Evolutionary conservation across 352 stramenopile species (phyloP), one percentile per base, ranked within the genome.

Genomic region (Globisporangium viniferum): DNA sequence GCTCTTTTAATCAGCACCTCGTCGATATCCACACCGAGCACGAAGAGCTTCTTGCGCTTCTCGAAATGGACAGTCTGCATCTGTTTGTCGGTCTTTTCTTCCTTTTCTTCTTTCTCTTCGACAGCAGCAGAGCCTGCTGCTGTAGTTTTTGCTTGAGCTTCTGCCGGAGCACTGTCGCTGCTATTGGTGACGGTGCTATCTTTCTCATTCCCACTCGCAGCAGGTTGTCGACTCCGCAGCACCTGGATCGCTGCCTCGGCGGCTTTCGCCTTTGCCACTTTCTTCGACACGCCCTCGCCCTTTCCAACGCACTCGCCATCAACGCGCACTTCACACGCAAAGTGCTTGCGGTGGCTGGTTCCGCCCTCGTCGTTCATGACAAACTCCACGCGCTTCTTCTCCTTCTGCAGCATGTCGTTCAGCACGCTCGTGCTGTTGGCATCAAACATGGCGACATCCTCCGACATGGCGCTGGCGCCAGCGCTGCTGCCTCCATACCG

Each of bases 191-290:
- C 24, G 12, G 2, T 33, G 1, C 4, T 29, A 27, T 20, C 29
- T 20, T n/a, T 8, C 20, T 64, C 41, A 41, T 5, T 31, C 18
- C 18, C 31, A 33, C 18, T n/a, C 31, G n/a, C n/a, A 31, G 24
- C 31, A 46, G 49, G n/a, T 14, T 51, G 15, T n/a, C 33, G 20
- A 3, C 48, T 22, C 39, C 55, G 24, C 58, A 89, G 29, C 1
- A 44, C 18, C 58, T 59, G 62, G 63, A 93, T 33, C 14, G 81
- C 84, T 3, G 74, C 68, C 41, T 78, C 75, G 2, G 86, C 85
- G 2, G 86, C 86, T 63, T 92, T 93, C 31, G 85, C 81, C 68
- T 93, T 93, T 8, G 85, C 85, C 20, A 93, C 84, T 72, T 91
- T 91, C 68, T 93, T 95, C 5, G 85, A 95, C 8, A 95, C 79